These are phyloP conservation scores for Plasmodium yoelii DNA, from an alignment of 169 alveolate genomes.

Conservation along the genomic window DNA sequence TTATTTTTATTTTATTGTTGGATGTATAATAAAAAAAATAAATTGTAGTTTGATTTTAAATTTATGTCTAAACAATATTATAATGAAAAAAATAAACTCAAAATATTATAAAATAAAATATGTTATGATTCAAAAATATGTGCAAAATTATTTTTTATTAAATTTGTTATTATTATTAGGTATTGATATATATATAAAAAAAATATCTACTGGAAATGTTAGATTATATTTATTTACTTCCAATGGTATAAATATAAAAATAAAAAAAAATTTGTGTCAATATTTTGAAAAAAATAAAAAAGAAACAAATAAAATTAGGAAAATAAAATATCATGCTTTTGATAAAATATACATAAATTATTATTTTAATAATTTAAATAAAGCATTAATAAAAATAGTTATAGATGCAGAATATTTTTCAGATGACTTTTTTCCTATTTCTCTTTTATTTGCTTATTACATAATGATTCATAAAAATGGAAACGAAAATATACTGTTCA, in stretches of 20 bases:
- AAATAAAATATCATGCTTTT: slow-evolving; percentile 14
- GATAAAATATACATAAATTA: slow-evolving; percentile 17
- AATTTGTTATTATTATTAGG: slow-evolving; percentile 34
- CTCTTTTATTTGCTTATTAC: slow-evolving; percentile 28
- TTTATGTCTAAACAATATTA: slow-evolving; percentile 4
- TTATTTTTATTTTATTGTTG: slow-evolving; percentile 34
- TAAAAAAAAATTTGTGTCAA: neutral
- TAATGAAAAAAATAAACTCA: neutral
- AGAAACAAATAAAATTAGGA: neutral
- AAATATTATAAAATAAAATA: slow-evolving; percentile 8
- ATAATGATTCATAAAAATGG: neutral
- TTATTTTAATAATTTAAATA: neutral
- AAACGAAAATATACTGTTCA: slow-evolving; percentile 8
- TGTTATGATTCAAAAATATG: neutral
- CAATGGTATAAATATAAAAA: neutral
- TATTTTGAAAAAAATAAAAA: neutral
- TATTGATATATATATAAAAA: slow-evolving; percentile 7
- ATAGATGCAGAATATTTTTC: slow-evolving; percentile 57
- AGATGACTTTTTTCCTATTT: slow-evolving; percentile 35
- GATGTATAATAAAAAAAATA: slow-evolving; percentile 14
- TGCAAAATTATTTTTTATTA: slow-evolving; percentile 25
- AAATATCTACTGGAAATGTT: neutral
- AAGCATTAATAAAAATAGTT: neutral
- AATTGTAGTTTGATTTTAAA: slow-evolving; percentile 19
- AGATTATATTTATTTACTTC: neutral